Evolutionary conservation across 352 stramenopile species (phyloP).

Genomic region (Thalassiosira hispida): DNA sequence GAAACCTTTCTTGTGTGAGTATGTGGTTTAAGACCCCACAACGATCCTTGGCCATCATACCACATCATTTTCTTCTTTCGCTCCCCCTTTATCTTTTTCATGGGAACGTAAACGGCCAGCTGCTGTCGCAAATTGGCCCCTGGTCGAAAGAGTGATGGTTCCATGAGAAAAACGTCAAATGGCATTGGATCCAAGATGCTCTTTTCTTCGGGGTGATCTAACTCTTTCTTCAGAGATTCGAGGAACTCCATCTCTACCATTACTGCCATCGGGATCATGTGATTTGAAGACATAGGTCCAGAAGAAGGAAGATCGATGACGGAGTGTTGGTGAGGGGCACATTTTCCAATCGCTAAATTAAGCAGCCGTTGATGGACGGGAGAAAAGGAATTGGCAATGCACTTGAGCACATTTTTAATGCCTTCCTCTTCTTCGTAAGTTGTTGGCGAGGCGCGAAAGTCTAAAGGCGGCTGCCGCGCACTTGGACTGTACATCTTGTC

Average conservation of each 20-base stretch:
- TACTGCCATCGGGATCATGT: constrained; percentile 21
- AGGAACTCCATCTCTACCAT: constrained; percentile 52
- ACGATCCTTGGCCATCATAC: constrained; percentile 27
- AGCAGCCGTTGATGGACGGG: constrained; percentile 26
- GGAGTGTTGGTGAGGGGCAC: not conserved
- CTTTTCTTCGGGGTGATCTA: constrained; percentile 35
- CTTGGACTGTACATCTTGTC: constrained; percentile 2
- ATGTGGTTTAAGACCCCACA: constrained; percentile 31
- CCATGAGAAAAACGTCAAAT: constrained; percentile 50
- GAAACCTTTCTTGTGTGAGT: constrained; percentile 40
- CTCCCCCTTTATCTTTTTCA: constrained; percentile 25
- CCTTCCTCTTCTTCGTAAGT: constrained; percentile 23
- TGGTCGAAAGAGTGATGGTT: constrained; percentile 16
- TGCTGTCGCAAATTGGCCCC: constrained; percentile 20
- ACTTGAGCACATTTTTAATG: constrained; percentile 14
- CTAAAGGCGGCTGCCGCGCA: constrained; percentile 2
- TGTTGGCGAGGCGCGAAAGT: constrained; percentile 1
- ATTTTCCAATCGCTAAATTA: constrained; percentile 28
- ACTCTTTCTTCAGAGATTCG: constrained; percentile 40
- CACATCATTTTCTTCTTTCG: constrained; percentile 31
- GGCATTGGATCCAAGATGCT: constrained; percentile 21
- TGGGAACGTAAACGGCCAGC: constrained; percentile 42
- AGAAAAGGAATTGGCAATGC: constrained; percentile 27
- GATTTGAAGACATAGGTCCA: constrained; percentile 26
- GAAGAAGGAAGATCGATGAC: constrained; percentile 13